phyloP scores from a whole-genome alignment of 2,329 filamentous ascomycete species.

The Dendrostoma leiphaemia region DNA sequence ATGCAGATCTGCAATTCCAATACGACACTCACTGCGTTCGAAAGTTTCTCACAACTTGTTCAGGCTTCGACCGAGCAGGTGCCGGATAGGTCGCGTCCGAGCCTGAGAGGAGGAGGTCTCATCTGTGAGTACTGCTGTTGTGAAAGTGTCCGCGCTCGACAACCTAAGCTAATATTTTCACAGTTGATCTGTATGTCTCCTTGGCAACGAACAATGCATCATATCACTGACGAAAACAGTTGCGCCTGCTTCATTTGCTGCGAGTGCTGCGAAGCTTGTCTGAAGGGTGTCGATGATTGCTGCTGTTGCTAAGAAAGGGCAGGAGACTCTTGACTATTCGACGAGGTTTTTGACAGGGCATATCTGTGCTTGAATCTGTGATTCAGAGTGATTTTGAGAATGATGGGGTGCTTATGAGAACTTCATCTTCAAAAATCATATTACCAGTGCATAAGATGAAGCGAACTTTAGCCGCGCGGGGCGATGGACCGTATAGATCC shows the following conservation, averaged over 20 bases:
- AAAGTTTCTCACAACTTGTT: background rate
- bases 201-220: background rate
- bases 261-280: constrained; percentile 1
- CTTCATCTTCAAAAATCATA: no score
- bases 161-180: background rate
- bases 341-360: no score
- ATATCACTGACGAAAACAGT: background rate
- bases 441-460: no score
- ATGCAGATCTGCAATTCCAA: background rate
- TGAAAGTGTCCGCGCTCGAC: no score
- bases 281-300: background rate
- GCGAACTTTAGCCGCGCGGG: no score
- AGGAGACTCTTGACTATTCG: background rate
- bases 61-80: background rate
- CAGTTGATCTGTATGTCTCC: constrained; percentile 3
- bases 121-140: background rate
- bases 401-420: no score
- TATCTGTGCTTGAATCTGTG: background rate
- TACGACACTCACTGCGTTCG: background rate
- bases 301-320: background rate
- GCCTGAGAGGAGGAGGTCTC: constrained; percentile 1
- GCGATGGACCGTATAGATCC: no score
- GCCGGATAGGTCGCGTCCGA: background rate
- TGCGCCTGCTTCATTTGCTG: constrained; percentile 3
- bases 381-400: no score